Percentiles rank a stretch among this genome's conserved stretches.
These are phyloP conservation scores for Dendrocalamus sinicus DNA, from an alignment of 176 grass and related monocot species.

Conservation along the genomic window DNA sequence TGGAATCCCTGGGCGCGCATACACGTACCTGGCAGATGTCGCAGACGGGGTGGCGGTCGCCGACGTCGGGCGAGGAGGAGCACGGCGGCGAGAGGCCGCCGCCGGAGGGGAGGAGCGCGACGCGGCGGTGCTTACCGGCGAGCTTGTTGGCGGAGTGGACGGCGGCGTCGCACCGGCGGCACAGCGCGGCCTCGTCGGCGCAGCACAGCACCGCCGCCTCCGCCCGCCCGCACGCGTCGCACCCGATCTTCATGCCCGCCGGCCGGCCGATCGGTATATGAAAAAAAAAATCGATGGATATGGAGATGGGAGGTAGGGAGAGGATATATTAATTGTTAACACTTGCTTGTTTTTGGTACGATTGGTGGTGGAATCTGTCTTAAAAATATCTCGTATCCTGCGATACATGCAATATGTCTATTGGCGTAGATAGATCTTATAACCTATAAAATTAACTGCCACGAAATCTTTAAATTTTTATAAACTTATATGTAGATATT, in stretches of 20 bases:
- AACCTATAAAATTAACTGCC: no score
- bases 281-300: not conserved
- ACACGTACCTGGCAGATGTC: constrained; percentile 78
- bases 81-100: not conserved
- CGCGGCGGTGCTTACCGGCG: constrained; percentile 72
- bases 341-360: not conserved
- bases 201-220: constrained; percentile 79
- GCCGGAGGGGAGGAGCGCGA: constrained; percentile 56
- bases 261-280: not conserved
- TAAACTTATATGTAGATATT: no score
- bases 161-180: constrained; percentile 66
- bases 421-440: no score
- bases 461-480: no score
- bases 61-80: constrained; percentile 2
- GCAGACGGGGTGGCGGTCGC: constrained; percentile 34
- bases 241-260: constrained; percentile 69
- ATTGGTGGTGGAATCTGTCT: not conserved
- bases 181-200: constrained; percentile 84
- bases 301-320: not conserved
- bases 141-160: constrained; percentile 92
- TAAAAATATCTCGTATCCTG: constrained; percentile 20
- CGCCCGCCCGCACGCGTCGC: constrained; percentile 73
- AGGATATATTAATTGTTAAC: not conserved
- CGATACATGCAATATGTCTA: no score
- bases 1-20: not conserved